Base-by-base conservation (phyloP, 2,329 filamentous ascomycete genomes). In the Aspergillus intermedius region DNA sequence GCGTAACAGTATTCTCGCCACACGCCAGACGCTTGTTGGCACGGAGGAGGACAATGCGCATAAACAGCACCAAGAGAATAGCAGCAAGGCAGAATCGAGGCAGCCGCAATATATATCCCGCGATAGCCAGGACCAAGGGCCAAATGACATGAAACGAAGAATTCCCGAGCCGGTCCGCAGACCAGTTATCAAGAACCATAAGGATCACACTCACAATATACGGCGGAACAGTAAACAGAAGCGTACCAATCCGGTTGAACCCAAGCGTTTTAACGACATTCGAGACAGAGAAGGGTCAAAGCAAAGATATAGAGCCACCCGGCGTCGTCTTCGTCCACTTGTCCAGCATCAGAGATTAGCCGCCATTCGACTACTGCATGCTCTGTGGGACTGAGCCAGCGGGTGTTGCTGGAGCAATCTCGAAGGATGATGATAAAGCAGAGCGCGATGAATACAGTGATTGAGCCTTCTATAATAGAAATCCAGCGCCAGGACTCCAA, bases 381-480 rank as follows among this genome's bases (percentile, higher is more conserved):
- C 57, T 80, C 76, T 17, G 74, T 70, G 1, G 66, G 64, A 1
- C 60, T 74, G 41, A 79, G 67, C 62, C 76, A 77, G 6, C 62
- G 61, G 0, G 74, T 73, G 22, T 70, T 69, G 25, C 71, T 61
- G 7, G 62, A 69, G 45, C 64, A 69, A 53, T 67, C 66, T 7
- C 69, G 73, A 13, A 74, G 70, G 25, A 75, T 51, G 41, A 57
- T 69, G 49, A 73, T 68, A n/a, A 60, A 60, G 23, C 60, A 45
- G 15, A 64, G 34, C 0, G 66, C 66, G 1, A 69, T 64, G 1
- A 68, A 74, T 40, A 73, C 65, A 30, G 54, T 56, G 4, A 58
- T 44, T 2, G 68, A 69, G 2, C 80, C 79, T 56, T 82, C 78
- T 45, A 83, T 68, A 32, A 75, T 70, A 64, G 82, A 83, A 0